Conservation (phyloP, 805 yeast species). For the Saccharomycopsis fibuligera region DNA sequence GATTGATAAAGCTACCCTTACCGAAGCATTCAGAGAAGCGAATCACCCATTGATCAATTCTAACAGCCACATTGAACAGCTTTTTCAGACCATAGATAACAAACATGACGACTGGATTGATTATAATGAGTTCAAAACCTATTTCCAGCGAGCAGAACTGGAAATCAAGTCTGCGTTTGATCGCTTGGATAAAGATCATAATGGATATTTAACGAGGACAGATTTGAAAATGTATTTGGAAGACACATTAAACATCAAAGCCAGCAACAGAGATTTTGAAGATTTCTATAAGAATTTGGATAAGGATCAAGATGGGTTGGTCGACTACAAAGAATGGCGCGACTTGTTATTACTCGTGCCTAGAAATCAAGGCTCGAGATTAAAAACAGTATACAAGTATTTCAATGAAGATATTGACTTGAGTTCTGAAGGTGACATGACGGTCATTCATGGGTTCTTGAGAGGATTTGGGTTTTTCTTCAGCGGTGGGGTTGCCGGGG, state of each 20-base stretch:
- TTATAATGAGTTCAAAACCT: conserved; percentile 59
- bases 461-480: conserved; percentile 86
- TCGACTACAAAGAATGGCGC: conserved; percentile 82
- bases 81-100: conserved; percentile 55
- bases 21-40: conserved; percentile 36
- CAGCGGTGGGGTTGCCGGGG: conserved; percentile 96
- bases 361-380: conserved; percentile 65
- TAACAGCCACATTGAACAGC: conserved; percentile 48
- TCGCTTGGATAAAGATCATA: conserved; percentile 62
- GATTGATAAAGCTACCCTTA: conserved; percentile 34
- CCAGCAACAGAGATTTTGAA: conserved; percentile 47
- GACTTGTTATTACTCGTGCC: conserved; percentile 82
- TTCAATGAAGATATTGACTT: conserved; percentile 77
- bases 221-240: conserved; percentile 66
- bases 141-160: conserved; percentile 59
- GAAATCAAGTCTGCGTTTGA: conserved; percentile 66
- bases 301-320: conserved; percentile 51
- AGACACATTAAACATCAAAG: conserved; percentile 44
- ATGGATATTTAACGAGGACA: conserved; percentile 57
- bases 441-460: conserved; percentile 68
- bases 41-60: conserved; percentile 64
- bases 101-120: conserved; percentile 53
- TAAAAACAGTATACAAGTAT: conserved; percentile 73
- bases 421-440: conserved; percentile 89
- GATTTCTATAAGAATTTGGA: conserved; percentile 48